Evolutionary conservation across 192 early-diverging fungal genomes (phyloP), one percentile per base, ranked within the genome.

Genomic region (Backusella luteola): DNA sequence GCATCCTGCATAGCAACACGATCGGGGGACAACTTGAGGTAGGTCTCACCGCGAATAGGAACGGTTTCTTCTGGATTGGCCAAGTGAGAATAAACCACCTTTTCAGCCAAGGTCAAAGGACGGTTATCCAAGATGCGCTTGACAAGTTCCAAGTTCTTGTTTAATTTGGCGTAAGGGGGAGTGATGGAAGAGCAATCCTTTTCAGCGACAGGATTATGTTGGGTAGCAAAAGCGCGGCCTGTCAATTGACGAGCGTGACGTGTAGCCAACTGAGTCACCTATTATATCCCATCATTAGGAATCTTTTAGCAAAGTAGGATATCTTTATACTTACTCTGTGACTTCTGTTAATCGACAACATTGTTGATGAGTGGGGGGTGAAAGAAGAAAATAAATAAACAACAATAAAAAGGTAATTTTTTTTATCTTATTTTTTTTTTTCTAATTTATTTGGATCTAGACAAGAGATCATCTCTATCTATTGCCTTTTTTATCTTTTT

Each of bases 1-100:
- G 94, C 94, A 80, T 95, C 93, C 83, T 99, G 97, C 96, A 97
- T 97, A 35, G 97, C 97, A 66, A 99, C 97, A 74, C 97, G 93
- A 88, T 99, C 97, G 76, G 97, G 97, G 12, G 86, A 88, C 72
- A 99, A 84, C 85, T 98, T 98, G 52, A 99, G 84, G 77, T 98
- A 99, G 4, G 90, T 91, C 76, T 93, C 89, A 68, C 97, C 98
- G 23, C 94, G 87, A 9, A 93, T 84, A 15, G 92, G 92, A 39
- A 89, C 74, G 35, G 86, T 84, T 76, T 85, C 86, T 17, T 84
- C 80, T 0, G 95, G 92, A 29, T 95, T 87, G 53, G 88, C 83
- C 71, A 97, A 80, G 84, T 99, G 98, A 29, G 95, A 90, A 73
- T 97, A 97, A 39, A 99, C 85, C 49, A 98, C 96, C 89, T 99